Percentiles rank a stretch among this genome's conserved stretches.
These are phyloP conservation scores for Spathaspora arborariae DNA, from an alignment of 805 yeast genomes.

Conservation along the genomic window DNA sequence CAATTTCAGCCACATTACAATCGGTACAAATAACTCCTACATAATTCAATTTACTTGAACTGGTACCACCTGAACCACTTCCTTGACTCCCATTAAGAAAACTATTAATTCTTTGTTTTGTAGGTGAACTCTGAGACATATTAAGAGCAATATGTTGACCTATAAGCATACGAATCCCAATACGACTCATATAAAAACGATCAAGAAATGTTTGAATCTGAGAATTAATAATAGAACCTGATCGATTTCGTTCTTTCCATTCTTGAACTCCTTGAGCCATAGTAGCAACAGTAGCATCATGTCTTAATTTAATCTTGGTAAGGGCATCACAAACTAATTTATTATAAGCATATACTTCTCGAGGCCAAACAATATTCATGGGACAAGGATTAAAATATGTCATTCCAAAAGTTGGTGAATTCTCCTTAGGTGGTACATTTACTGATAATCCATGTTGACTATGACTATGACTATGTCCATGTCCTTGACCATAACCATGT, in stretches of 20 bases:
- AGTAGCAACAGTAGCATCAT: conserved; percentile 90
- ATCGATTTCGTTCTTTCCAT: conserved; percentile 60
- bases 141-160: conserved; percentile 91
- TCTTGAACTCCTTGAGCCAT: conserved; percentile 90
- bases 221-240: conserved; percentile 51
- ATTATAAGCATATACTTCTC: conserved; percentile 70
- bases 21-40: conserved; percentile 87
- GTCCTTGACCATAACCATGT: conserved; percentile 3
- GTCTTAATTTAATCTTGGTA: conserved; percentile 71
- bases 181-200: conserved; percentile 83
- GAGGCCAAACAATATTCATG: conserved; percentile 59
- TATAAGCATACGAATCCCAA: conserved; percentile 88
- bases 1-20: conserved; percentile 79
- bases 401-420: conserved; percentile 41
- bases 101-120: conserved; percentile 33
- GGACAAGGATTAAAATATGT: conserved; percentile 53
- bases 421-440: neutral
- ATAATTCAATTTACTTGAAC: conserved; percentile 46
- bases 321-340: conserved; percentile 61
- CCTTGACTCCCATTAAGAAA: conserved; percentile 29
- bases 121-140: conserved; percentile 52
- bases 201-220: conserved; percentile 80
- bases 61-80: neutral
- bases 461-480: neutral
- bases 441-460: neutral